Evolutionary conservation across 2,329 filamentous ascomycete genomes (phyloP), one percentile per base, ranked within the genome.

Genomic region (Penicillium thymicola): DNA sequence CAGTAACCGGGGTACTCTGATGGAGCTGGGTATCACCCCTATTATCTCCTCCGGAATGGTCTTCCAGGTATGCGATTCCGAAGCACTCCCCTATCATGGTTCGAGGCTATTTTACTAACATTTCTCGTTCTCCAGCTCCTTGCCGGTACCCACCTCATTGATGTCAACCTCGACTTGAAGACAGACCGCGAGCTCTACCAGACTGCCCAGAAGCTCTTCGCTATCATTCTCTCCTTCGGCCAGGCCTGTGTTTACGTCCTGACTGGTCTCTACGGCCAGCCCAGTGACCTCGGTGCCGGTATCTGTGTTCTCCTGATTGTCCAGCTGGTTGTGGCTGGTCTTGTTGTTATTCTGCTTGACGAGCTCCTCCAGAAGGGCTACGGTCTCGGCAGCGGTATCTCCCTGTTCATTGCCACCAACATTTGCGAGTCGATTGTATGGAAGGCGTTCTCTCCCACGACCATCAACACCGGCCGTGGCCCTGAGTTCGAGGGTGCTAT

Each of bases 21-120:
- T 96, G 92, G 92, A 96, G 75, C 75, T 96, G 81, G 92, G 92
- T 82, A 94, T 97, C 70, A 96, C 94, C 25, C 95, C 95, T 70
- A 99, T 99, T 79, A 97, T 99, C 80, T 97, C 94, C 59, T 97
- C 94, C 37, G 94, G 94, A 79, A 99, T 99, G 94, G 92, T 99
- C 72, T 99, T 99, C 87, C 94, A 99, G 79, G 78, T 81, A 76
- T 61, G 72, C 55, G 28, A 50, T 25, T n/a, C 3, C 5, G 21
- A 27, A n/a, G 41, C 8, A 21, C 40, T 50, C 18, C 6, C 6
- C 1, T n/a, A 6, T 18, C 28, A 48, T 21, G n/a, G 25, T 44
- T 23, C 6, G 44, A 34, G 47, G 38, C n/a, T 45, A 42, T 49
- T 28, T 32, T 53, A 36, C 62, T 70, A 32, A 72, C 53, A 28